Base-by-base conservation (phyloP, 495 filamentous ascomycete species). In the Penicillium atrosanguineum region DNA sequence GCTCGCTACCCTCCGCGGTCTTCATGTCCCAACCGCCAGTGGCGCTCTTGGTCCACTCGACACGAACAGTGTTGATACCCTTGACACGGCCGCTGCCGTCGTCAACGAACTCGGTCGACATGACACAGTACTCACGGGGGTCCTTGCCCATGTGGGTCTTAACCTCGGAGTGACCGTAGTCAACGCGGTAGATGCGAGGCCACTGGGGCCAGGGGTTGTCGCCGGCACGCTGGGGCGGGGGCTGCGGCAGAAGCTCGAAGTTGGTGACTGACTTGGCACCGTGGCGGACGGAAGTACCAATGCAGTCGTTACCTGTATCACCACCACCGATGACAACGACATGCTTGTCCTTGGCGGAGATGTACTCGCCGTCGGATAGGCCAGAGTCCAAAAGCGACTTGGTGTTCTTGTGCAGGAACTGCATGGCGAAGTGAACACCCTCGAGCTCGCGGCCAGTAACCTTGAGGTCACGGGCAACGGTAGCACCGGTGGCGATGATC, bases 191-290 rank as follows among this genome's bases (percentile, higher is more conserved):
- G 72, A 99, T 94, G 63, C 93, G 89, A 20, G 94, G 94, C 94
- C 94, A 99, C 74, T 97, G 95, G 0, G 94, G 94, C 94, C 94
- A 99, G 45, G 94, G 94, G 80, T 99, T 99, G 74, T 97, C 94
- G 55, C 88, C 84, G 53, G 90, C 92, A 69, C 94, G 91, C 80
- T 96, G 88, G 59, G 89, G 84, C 9, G 92, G 93, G 60, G 95
- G 94, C 69, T 97, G 91, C 23, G 94, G 94, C 38, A 99, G 84
- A 23, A 99, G 79, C 78, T 99, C 94, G 62, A 99, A 97, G 82
- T 99, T 99, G 70, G 87, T 87, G 52, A 99, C 90, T 3, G 89
- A 95, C 72, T 94, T 96, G 59, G 94, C 94, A 49, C 94, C 94
- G 69, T 99, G 94, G 46, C 94, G 95, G 58, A 99, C 90, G 6